Conservation (phyloP, 257 asterid species). For the Solanum virginianum region DNA sequence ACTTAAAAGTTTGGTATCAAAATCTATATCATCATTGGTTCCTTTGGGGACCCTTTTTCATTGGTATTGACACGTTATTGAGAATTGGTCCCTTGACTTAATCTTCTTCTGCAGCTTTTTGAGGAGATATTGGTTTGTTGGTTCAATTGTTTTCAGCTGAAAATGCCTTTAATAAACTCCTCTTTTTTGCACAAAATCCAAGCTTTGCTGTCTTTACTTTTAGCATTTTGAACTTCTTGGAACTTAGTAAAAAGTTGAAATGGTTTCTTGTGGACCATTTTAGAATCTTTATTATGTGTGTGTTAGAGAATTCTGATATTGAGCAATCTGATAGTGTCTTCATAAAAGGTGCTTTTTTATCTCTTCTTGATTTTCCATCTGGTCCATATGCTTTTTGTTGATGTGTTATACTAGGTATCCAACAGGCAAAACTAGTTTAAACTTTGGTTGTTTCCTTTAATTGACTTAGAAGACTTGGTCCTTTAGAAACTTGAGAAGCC, state of each 20-base stretch:
- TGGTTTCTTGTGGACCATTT: neutral
- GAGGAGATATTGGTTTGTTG: neutral
- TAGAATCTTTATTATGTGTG: constrained; percentile 1
- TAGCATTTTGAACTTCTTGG: neutral
- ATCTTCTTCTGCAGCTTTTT: neutral
- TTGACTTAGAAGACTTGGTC: neutral
- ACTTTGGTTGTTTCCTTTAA: neutral
- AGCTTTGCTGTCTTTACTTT: neutral
- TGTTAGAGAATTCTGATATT: neutral
- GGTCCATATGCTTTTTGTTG: neutral
- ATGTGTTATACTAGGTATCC: neutral
- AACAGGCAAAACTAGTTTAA: neutral
- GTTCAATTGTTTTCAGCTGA: constrained; percentile 5
- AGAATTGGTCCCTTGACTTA: neutral
- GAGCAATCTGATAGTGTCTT: neutral
- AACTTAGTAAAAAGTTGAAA: neutral
- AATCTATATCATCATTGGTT: neutral
- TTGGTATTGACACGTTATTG: neutral
- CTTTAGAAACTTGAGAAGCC: neutral
- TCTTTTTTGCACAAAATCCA: neutral
- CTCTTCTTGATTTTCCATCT: neutral
- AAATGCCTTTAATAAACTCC: neutral
- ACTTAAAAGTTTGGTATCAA: neutral
- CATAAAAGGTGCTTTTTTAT: neutral
- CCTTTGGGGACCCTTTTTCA: neutral